Evolutionary conservation across 495 filamentous ascomycete species (phyloP), one percentile per base, ranked within the genome.

Genomic region (Corynascus novoguineensis): DNA sequence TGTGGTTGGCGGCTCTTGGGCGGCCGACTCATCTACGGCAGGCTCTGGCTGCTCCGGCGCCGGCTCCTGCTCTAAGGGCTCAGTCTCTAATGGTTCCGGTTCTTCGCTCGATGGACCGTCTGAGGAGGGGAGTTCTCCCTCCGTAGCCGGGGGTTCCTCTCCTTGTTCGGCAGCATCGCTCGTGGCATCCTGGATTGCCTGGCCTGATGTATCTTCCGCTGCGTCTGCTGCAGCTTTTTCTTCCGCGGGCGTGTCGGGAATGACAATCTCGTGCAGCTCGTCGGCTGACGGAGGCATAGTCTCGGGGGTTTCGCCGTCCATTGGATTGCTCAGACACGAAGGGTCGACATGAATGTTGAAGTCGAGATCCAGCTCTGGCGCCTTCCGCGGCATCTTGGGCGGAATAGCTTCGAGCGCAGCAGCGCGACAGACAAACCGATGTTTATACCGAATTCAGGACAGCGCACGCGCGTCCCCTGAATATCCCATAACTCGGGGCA

Each of bases 291-390:
- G 49, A 21, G 61, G 46, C 34, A 41, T 28, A 10, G 41, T 53
- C 1, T 32, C 41, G 19, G 25, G 40, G 14, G 38, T 61, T 24
- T 67, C 64, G 35, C 71, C 63, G 50, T 72, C 59, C 55, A 70
- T 71, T 24, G 68, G 66, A 5, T 66, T 66, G 53, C 60, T 70
- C 44, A 71, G 58, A 50, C 71, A 75, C 29, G 71, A 75, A 6
- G 62, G 54, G 60, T 77, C 72, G 53, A 75, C 69, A 68, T 72
- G 70, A 51, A 74, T 76, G 11, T 74, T 61, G 42, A 77, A 76
- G 37, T 75, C 68, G 55, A 61, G 54, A 34, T 71, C 65, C 3
- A 64, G 51, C 21, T 64, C 60, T 45, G 62, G 29, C 11, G 35
- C 28, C 40, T 64, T 66, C 32, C 59, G 59, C 24, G 63, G 57